Base-by-base conservation (phyloP, 805 yeast genomes). In the Grigorovia humatica region DNA sequence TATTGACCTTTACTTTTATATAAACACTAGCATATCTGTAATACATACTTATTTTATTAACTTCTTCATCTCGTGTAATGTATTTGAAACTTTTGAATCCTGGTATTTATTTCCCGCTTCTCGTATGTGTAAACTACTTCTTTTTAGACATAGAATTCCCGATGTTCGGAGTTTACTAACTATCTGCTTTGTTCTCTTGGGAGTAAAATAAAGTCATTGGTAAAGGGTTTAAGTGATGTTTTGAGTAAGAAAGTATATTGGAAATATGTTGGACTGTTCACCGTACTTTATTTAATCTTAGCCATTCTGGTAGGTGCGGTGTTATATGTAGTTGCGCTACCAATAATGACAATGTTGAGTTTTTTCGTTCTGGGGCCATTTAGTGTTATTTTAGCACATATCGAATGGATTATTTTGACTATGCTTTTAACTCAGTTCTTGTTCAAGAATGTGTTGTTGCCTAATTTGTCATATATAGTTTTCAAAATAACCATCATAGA, bases 401-500 rank as follows among this genome's bases (percentile, higher is more conserved):
- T 65, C 6, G 69, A 68, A 48, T 64, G 68, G 63, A 11, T 66
- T 4, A 29, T 66, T 17, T 62, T 63, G 42, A 57, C 67, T 1
- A 64, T 61, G 52, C 56, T 64, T 4, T 42, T 66, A 7, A 58
- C 70, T 1, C 51, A 58, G 17, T 42, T 58, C 9, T 51, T 65
- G 32, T 57, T 61, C 17, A 59, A 61, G 46, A 55, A 57, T 15
- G 48, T 67, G 20, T 46, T 66, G 3, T 48, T 65, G 13, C 55
- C 66, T 5, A 56, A 58, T 30, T 51, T 64, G 23, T 35, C 41
- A 13, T 17, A 32, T 18, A 23, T 49, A 3, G 13, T 49, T 8
- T 49, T 47, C 1, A 48, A 65, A 43, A 54, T 68, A 7, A 71
- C 73, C 8, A 51, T 69, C 1, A 19, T 69, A 9, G 73, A 72